Percentiles rank a stretch among this genome's conserved stretches.
These are phyloP conservation scores for Thecaphora thlaspeos DNA, from an alignment of 1,284 basidiomycete species.

Conservation along the genomic window DNA sequence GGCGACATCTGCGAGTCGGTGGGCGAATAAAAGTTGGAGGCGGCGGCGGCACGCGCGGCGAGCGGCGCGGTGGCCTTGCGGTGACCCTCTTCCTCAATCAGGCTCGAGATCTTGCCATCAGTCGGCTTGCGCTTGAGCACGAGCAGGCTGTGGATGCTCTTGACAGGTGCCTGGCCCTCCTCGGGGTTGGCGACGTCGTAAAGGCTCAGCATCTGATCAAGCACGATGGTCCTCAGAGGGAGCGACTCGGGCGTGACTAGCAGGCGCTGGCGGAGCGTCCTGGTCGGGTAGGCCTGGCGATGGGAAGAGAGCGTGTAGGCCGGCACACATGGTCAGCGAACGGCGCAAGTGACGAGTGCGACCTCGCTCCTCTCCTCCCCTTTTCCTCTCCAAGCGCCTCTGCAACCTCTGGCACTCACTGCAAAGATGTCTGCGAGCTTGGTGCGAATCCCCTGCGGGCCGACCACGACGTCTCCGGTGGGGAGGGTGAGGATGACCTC, in stretches of 20 bases:
- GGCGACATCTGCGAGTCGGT: conserved; percentile 56
- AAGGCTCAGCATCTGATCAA: conserved; percentile 44
- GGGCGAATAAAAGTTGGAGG: conserved; percentile 52
- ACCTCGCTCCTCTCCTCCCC: no score
- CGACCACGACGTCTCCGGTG: conserved; percentile 49
- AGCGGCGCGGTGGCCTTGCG: conserved; percentile 51
- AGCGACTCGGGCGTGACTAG: conserved; percentile 52
- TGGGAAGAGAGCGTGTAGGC: no score
- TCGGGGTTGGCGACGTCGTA: conserved; percentile 2
- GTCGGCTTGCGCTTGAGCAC: conserved; percentile 50
- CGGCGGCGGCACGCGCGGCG: conserved; percentile 49
- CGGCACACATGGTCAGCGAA: no score
- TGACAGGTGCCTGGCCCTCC: conserved; percentile 12
- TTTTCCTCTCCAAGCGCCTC: no score
- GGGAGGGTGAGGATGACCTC: conserved; percentile 52
- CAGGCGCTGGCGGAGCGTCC: conserved; percentile 40
- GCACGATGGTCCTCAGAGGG: conserved; percentile 44
- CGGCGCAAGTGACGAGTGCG: no score
- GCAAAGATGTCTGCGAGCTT: conserved; percentile 30
- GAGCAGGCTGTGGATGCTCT: conserved; percentile 42
- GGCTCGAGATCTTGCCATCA: conserved; percentile 46
- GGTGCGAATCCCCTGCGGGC: conserved; percentile 25
- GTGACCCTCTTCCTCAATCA: conserved; percentile 55
- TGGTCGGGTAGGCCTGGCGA: conserved; percentile 13
- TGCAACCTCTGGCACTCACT: neutral